Conservation (phyloP, 352 stramenopile species). For the Phytophthora citricola region DNA sequence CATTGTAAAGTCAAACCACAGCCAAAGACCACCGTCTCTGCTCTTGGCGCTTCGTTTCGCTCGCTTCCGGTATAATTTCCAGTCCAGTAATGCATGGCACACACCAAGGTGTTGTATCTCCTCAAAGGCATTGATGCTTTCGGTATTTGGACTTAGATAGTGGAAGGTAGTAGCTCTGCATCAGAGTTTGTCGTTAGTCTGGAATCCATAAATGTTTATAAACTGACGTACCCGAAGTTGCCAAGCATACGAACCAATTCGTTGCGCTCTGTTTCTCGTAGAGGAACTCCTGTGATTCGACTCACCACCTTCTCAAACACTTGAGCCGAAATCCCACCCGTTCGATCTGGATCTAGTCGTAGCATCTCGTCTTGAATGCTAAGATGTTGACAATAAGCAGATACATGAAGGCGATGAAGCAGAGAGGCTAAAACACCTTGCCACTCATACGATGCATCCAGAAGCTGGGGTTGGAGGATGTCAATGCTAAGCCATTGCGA, state of each 20-base stretch:
- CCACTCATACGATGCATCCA: slow-evolving; percentile 47
- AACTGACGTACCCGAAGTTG: slow-evolving; percentile 30
- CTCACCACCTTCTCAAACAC: slow-evolving; percentile 23
- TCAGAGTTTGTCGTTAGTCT: not conserved
- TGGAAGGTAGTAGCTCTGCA: slow-evolving; percentile 36
- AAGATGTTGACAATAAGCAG: slow-evolving; percentile 25
- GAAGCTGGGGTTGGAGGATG: slow-evolving; percentile 26
- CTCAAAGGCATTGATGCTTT: slow-evolving; percentile 33
- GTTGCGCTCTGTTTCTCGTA: slow-evolving; percentile 26
- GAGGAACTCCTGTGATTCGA: slow-evolving; percentile 23
- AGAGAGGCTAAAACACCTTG: slow-evolving; percentile 47
- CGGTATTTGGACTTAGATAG: slow-evolving; percentile 38
- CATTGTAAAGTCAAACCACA: slow-evolving; percentile 53
- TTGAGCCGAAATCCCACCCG: slow-evolving; percentile 25
- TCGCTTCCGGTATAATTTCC: slow-evolving; percentile 33
- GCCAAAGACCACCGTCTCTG: slow-evolving; percentile 39
- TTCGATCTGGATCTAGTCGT: slow-evolving; percentile 22
- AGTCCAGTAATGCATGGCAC: slow-evolving; percentile 40
- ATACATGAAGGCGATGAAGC: slow-evolving; percentile 46
- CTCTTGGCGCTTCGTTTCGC: slow-evolving; percentile 23
- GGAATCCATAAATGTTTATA: too few relatives aligned
- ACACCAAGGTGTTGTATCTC: slow-evolving; percentile 30
- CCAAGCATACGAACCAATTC: slow-evolving; percentile 35
- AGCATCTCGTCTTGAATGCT: slow-evolving; percentile 36
- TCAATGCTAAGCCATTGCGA: slow-evolving; percentile 23